phyloP scores from a whole-genome alignment of 106 monocot species.

The Amphibolis antarctica region DNA sequence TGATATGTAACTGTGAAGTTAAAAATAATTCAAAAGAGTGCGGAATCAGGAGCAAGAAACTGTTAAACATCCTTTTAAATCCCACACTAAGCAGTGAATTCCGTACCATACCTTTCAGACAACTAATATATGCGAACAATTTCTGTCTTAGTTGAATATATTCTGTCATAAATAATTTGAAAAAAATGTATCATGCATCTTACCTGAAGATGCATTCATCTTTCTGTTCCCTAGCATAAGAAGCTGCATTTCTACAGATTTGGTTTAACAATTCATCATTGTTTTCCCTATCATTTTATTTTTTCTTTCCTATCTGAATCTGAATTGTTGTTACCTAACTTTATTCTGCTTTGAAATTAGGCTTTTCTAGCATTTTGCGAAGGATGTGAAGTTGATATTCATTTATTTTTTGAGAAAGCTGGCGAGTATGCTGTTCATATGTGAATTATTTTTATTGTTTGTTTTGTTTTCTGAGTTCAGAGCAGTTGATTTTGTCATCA shows the following conservation, averaged over 20 bases:
- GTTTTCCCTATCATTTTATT: neutral
- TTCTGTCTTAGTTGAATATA: no score
- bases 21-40: no score
- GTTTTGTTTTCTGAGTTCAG: neutral
- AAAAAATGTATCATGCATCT: no score
- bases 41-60: no score
- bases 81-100: neutral
- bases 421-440: slow-evolving; percentile 60
- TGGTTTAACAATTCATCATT: neutral
- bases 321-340: slow-evolving; percentile 4
- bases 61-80: neutral
- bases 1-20: no score
- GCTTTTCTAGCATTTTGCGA: slow-evolving; percentile 95
- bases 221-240: neutral
- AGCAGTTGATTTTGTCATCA: neutral
- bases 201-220: neutral
- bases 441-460: neutral
- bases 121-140: no score
- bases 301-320: neutral
- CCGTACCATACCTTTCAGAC: no score
- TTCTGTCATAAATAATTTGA: no score
- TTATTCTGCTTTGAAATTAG: slow-evolving; percentile 16
- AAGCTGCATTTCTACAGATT: neutral
- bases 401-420: slow-evolving; percentile 86
- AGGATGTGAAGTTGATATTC: slow-evolving; percentile 94